phyloP scores from a whole-genome alignment of 1,284 basidiomycete species.

The Stygiomarasmius scandens region DNA sequence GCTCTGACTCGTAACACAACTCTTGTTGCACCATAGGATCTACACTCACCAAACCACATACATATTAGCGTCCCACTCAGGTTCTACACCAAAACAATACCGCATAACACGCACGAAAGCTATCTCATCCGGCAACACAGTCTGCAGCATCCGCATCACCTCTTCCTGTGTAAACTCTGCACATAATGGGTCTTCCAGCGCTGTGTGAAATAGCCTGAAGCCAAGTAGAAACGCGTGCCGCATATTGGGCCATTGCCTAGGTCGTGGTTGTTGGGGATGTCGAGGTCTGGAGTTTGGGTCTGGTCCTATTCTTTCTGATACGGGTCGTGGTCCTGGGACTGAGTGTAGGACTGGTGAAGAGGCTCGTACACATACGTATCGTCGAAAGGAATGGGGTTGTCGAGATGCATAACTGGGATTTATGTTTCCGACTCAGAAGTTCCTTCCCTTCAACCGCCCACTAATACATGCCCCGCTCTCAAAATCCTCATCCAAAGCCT shows the following conservation, averaged over 20 bases:
- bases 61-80: no score
- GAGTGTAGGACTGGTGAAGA: no score
- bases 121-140: slow-evolving; percentile 68
- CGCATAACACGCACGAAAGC: slow-evolving; percentile 54
- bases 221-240: slow-evolving; percentile 59
- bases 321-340: no score
- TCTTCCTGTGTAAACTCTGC: slow-evolving; percentile 75
- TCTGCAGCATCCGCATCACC: slow-evolving; percentile 68
- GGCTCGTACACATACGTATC: background rate
- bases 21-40: slow-evolving; percentile 85
- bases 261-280: slow-evolving; percentile 64
- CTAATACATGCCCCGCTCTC: no score
- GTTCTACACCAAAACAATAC: no score
- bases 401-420: background rate
- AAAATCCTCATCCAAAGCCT: background rate
- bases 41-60: slow-evolving; percentile 28
- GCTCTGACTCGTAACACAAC: slow-evolving; percentile 61
- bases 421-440: background rate
- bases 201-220: slow-evolving; percentile 63
- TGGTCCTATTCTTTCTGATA: background rate
- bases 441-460: background rate
- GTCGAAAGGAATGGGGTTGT: no score
- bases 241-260: slow-evolving; percentile 76
- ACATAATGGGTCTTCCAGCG: slow-evolving; percentile 62
- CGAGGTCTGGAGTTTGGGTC: background rate